Percentiles rank a stretch among this genome's conserved stretches.
Evolutionary conservation across 352 stramenopile genomes (phyloP).

Genomic region (Phytophthora sansomeana): DNA sequence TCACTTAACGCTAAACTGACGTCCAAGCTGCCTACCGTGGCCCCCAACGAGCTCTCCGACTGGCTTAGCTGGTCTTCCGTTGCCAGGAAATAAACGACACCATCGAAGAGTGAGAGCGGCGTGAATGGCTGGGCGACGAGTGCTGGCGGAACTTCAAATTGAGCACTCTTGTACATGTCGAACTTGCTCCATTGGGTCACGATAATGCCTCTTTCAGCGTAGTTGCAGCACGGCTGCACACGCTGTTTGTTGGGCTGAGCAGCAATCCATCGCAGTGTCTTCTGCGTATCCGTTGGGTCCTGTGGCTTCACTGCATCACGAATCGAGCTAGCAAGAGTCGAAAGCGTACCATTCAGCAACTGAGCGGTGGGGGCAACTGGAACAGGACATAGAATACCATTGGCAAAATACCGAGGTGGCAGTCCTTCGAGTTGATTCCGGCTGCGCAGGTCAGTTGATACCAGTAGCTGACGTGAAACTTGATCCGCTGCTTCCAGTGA

Average conservation of each 20-base stretch:
- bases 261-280: constrained; percentile 32
- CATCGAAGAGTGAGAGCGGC: constrained; percentile 22
- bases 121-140: constrained; percentile 35
- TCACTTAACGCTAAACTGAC: constrained; percentile 19
- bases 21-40: constrained; percentile 14
- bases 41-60: not conserved
- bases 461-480: constrained; percentile 12
- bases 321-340: constrained; percentile 7
- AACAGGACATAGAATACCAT: constrained; percentile 24
- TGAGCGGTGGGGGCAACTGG: constrained; percentile 7
- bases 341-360: constrained; percentile 14
- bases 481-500: constrained; percentile 1
- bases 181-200: constrained; percentile 40
- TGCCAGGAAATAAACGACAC: constrained; percentile 30
- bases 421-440: constrained; percentile 18
- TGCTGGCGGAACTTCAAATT: constrained; percentile 21
- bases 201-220: constrained; percentile 12
- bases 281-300: constrained; percentile 7
- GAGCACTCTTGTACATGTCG: constrained; percentile 23
- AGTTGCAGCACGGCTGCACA: constrained; percentile 19
- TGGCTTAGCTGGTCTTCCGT: constrained; percentile 33
- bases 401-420: constrained; percentile 28
- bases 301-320: constrained; percentile 3
- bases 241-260: constrained; percentile 30
- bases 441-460: constrained; percentile 22